These are phyloP conservation scores for Nakazawaea ernobii DNA, from an alignment of 805 yeast species.

Conservation along the genomic window DNA sequence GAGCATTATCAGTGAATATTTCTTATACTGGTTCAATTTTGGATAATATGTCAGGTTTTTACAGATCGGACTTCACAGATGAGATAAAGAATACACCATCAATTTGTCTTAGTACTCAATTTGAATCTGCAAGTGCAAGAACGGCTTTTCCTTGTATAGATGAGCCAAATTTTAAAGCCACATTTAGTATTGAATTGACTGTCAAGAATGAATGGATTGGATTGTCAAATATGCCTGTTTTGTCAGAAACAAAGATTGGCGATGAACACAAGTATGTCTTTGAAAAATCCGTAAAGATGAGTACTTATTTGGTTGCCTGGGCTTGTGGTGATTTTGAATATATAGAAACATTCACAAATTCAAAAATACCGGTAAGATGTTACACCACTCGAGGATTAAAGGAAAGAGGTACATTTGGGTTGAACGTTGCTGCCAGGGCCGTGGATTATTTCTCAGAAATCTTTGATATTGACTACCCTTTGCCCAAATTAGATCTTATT, in stretches of 20 bases:
- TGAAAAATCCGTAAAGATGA: slow-evolving; percentile 46
- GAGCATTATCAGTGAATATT: slow-evolving; percentile 23
- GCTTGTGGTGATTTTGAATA: slow-evolving; percentile 53
- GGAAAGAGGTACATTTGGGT: slow-evolving; percentile 42
- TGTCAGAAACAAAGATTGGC: slow-evolving; percentile 15
- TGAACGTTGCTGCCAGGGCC: slow-evolving; percentile 40
- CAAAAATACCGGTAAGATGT: slow-evolving; percentile 41
- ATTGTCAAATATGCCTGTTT: slow-evolving; percentile 43
- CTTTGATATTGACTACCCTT: slow-evolving; percentile 56
- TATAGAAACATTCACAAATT: slow-evolving; percentile 38
- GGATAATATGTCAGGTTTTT: slow-evolving; percentile 53
- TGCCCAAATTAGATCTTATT: slow-evolving; percentile 75
- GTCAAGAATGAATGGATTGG: slow-evolving; percentile 26
- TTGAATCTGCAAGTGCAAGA: slow-evolving; percentile 55
- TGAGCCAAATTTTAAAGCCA: slow-evolving; percentile 52
- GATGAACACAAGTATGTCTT: slow-evolving; percentile 29
- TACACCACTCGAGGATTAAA: slow-evolving; percentile 47
- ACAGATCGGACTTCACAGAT: slow-evolving; percentile 38
- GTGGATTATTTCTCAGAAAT: slow-evolving; percentile 43
- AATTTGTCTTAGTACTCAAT: slow-evolving; percentile 45
- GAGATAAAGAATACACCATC: slow-evolving; percentile 26
- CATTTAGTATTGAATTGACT: slow-evolving; percentile 40
- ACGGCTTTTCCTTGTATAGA: slow-evolving; percentile 55
- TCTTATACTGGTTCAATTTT: slow-evolving; percentile 39
- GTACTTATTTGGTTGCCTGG: slow-evolving; percentile 55